Conservation (phyloP, 2,329 filamentous ascomycete species). For the Cladophialophora exuberans region DNA sequence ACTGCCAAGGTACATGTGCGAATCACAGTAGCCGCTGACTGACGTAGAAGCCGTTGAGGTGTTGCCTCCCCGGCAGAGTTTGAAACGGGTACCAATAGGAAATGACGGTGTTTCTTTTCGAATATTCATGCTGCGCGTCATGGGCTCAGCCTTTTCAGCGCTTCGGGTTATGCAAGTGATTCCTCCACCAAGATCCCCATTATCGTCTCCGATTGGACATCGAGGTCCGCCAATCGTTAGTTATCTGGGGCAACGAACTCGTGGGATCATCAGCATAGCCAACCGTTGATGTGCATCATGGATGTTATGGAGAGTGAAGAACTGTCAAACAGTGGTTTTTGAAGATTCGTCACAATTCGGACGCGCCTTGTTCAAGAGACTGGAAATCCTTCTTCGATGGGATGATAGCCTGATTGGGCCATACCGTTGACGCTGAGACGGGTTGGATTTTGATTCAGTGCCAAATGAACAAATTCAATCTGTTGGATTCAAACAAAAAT, state of each 20-base stretch:
- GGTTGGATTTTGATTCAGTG: constrained; percentile 10
- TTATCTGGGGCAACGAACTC: constrained; percentile 12
- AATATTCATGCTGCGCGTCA: constrained; percentile 9
- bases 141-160: constrained; percentile 5
- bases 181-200: not conserved
- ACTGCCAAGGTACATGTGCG: too few species aligned
- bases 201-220: constrained; percentile 1
- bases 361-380: constrained; percentile 6
- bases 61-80: not conserved
- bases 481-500: constrained; percentile 10
- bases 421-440: constrained; percentile 19
- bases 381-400: not conserved
- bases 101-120: not conserved
- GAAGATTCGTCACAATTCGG: constrained; percentile 14
- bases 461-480: constrained; percentile 5
- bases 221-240: not conserved
- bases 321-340: not conserved
- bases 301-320: not conserved
- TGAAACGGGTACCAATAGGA: constrained; percentile 1
- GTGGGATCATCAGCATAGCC: constrained; percentile 3
- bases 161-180: constrained; percentile 9
- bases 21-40: not conserved
- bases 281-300: not conserved
- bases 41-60: not conserved
- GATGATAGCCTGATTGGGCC: constrained; percentile 12